Conservation (phyloP, 2,329 filamentous ascomycete species). For the Blastomyces silverae region DNA sequence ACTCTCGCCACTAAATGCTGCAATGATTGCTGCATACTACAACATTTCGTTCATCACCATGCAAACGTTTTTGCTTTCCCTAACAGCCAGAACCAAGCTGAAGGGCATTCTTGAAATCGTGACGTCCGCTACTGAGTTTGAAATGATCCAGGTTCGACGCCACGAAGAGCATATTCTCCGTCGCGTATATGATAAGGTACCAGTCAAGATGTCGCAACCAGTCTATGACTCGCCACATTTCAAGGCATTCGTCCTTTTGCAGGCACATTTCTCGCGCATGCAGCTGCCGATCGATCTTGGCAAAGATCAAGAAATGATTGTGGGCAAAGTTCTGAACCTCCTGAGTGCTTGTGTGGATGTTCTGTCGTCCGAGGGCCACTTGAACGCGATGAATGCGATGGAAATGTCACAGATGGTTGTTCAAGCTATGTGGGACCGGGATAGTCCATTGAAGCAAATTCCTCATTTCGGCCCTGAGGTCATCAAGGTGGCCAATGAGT, state of each 20-base stretch:
- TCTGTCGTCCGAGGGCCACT: constrained; percentile 85
- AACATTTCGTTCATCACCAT: constrained; percentile 99
- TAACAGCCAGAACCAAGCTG: constrained; percentile 82
- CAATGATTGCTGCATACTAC: constrained; percentile 98
- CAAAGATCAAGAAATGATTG: constrained; percentile 86
- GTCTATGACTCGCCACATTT: constrained; percentile 88
- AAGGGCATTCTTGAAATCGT: constrained; percentile 97
- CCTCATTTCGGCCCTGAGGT: constrained; percentile 83
- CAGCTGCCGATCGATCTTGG: constrained; percentile 90
- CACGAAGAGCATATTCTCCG: constrained; percentile 84
- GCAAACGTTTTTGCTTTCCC: constrained; percentile 93
- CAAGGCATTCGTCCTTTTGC: constrained; percentile 94
- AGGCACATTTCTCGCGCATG: constrained; percentile 97
- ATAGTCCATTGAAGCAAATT: constrained; percentile 94
- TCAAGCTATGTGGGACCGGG: constrained; percentile 97
- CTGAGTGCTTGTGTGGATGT: constrained; percentile 92
- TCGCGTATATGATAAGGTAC: constrained; percentile 87
- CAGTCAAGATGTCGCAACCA: constrained; percentile 86
- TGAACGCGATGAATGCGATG: constrained; percentile 98
- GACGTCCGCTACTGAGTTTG: constrained; percentile 93
- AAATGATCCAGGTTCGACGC: constrained; percentile 85
- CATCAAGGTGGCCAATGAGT: constrained; percentile 73
- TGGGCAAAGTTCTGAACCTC: constrained; percentile 77
- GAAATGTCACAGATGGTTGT: constrained; percentile 99
- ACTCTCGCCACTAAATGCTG: constrained; percentile 82